phyloP scores from a whole-genome alignment of 2,329 filamentous ascomycete genomes.

The Colletotrichum tanaceti region DNA sequence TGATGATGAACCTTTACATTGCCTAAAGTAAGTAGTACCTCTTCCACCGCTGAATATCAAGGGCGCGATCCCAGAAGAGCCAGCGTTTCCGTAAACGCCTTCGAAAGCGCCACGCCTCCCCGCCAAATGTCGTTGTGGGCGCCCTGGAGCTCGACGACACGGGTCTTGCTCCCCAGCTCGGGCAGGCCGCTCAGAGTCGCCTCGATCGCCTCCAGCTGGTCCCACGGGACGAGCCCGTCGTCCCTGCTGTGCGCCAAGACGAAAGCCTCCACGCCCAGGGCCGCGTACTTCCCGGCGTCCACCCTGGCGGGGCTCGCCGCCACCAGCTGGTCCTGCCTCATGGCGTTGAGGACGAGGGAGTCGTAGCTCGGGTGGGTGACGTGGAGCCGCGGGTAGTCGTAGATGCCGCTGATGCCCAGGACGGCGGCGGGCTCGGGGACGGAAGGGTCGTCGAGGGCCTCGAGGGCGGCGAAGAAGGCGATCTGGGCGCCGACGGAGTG shows the following conservation, averaged over 20 bases:
- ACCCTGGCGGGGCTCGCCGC: constrained; percentile 64
- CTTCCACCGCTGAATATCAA: neutral
- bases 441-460: constrained; percentile 12
- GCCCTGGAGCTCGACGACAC: constrained; percentile 15
- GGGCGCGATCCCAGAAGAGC: neutral
- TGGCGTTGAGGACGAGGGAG: constrained; percentile 69
- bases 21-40: too few relatives aligned
- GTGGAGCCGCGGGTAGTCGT: constrained; percentile 69
- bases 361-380: constrained; percentile 63
- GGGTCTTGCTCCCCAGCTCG: constrained; percentile 7
- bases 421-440: constrained; percentile 58
- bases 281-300: constrained; percentile 40
- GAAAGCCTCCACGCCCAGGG: constrained; percentile 9
- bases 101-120: constrained; percentile 16
- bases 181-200: neutral
- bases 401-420: constrained; percentile 73
- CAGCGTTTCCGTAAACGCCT: constrained; percentile 19
- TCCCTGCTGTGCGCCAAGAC: constrained; percentile 30
- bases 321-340: constrained; percentile 61
- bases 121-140: constrained; percentile 33
- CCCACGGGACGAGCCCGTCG: constrained; percentile 30
- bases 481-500: constrained; percentile 37
- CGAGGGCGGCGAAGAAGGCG: constrained; percentile 15
- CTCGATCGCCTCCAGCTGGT: constrained; percentile 18
- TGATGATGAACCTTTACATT: too few relatives aligned